phyloP scores from a whole-genome alignment of 2,329 filamentous ascomycete genomes.

The Penicillium expansum region DNA sequence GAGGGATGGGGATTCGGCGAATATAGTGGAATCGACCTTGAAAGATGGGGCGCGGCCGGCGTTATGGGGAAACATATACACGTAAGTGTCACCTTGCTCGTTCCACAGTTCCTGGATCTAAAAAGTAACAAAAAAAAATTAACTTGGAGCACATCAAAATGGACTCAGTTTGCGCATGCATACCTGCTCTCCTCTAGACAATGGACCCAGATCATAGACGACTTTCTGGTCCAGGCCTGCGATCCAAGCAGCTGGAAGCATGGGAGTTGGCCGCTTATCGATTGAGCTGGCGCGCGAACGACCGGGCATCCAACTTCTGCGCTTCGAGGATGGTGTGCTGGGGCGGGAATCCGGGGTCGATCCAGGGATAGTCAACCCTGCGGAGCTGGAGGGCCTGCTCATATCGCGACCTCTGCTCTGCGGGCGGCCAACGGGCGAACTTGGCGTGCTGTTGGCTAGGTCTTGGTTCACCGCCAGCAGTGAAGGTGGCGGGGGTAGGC shows the following conservation, averaged over 20 bases:
- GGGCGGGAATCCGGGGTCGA: conserved; percentile 35
- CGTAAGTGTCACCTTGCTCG: conserved; percentile 58
- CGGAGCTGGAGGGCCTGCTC: conserved; percentile 35
- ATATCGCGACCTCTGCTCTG: conserved; percentile 39
- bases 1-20: conserved; percentile 56
- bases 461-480: conserved; percentile 39
- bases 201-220: conserved; percentile 53
- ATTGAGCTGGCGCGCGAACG: conserved; percentile 35
- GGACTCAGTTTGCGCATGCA: conserved; percentile 10
- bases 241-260: conserved; percentile 54
- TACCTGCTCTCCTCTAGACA: conserved; percentile 54
- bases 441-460: conserved; percentile 33
- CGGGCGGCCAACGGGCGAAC: conserved; percentile 33
- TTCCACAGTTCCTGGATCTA: conserved; percentile 62
- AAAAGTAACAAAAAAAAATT: not conserved
- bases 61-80: conserved; percentile 61
- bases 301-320: conserved; percentile 47
- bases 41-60: conserved; percentile 59
- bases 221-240: conserved; percentile 57
- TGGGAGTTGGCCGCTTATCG: conserved; percentile 31
- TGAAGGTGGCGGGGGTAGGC: conserved; percentile 40
- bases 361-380: conserved; percentile 34
- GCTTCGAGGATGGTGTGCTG: conserved; percentile 38
- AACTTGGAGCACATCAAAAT: not conserved
- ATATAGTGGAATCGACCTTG: conserved; percentile 58